These are phyloP conservation scores for Diaporthe ilicicola DNA, from an alignment of 2,329 filamentous ascomycete genomes.

Conservation along the genomic window DNA sequence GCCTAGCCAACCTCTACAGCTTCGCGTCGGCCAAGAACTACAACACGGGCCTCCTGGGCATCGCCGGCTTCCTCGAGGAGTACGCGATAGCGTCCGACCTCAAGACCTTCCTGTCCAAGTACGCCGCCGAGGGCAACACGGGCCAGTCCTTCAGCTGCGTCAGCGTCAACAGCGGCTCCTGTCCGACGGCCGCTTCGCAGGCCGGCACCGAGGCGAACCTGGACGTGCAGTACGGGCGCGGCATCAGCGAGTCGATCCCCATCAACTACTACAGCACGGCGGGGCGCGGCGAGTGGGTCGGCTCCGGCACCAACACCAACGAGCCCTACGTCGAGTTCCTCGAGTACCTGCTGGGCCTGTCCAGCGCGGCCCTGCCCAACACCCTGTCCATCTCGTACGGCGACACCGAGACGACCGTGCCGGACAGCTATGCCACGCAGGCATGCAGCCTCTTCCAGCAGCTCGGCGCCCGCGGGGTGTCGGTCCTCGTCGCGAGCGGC, in stretches of 20 bases:
- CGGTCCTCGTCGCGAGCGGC: slow-evolving; percentile 70
- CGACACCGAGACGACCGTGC: slow-evolving; percentile 66
- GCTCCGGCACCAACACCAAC: slow-evolving; percentile 56
- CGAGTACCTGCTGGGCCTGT: slow-evolving; percentile 64
- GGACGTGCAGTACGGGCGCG: slow-evolving; percentile 51
- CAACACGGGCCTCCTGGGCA: slow-evolving; percentile 25
- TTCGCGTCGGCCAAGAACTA: slow-evolving; percentile 51
- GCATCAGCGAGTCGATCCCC: slow-evolving; percentile 41
- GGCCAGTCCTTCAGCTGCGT: slow-evolving; percentile 58
- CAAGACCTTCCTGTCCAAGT: slow-evolving; percentile 20
- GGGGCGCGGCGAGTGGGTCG: slow-evolving; percentile 34
- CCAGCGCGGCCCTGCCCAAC: slow-evolving; percentile 64
- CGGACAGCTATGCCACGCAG: slow-evolving; percentile 61
- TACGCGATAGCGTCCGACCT: slow-evolving; percentile 49
- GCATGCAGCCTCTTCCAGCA: slow-evolving; percentile 67
- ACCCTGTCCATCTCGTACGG: slow-evolving; percentile 77
- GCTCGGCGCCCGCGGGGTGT: slow-evolving; percentile 71
- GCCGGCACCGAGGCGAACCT: slow-evolving; percentile 66
- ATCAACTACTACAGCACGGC: slow-evolving; percentile 40
- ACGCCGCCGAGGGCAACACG: slow-evolving; percentile 20
- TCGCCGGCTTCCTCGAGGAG: slow-evolving; percentile 31
- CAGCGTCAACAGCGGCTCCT: slow-evolving; percentile 45
- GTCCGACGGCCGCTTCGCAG: slow-evolving; percentile 44
- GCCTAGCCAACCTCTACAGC: slow-evolving; percentile 55
- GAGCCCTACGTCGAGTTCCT: slow-evolving; percentile 75